A percentile compares a stretch with the other conserved stretches of the same genome.
Evolutionary conservation across 1,284 basidiomycete genomes (phyloP).

Genomic region (Leccinum fallax): DNA sequence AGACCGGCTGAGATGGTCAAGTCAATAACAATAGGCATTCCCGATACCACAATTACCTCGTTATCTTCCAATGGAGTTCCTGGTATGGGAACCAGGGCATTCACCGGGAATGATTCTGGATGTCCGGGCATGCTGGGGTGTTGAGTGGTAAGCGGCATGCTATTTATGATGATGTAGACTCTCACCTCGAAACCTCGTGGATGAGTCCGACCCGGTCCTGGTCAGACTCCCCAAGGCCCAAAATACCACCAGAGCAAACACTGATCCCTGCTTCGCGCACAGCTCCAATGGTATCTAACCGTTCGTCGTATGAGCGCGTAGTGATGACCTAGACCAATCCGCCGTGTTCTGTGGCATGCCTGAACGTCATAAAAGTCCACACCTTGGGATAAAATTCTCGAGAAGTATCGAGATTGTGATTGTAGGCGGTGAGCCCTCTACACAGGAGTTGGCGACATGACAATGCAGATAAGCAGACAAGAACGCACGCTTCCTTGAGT

Average conservation of each 20-base stretch:
- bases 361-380: constrained; percentile 4
- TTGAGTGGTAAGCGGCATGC: constrained; percentile 8
- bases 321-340: constrained; percentile 78
- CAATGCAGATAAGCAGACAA: constrained; percentile 4
- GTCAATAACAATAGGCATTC: constrained; percentile 10
- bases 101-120: constrained; percentile 98
- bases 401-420: constrained; percentile 98
- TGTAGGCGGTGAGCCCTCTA: constrained; percentile 94
- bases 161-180: constrained; percentile 9
- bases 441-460: constrained; percentile 5
- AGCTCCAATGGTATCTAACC: constrained; percentile 85
- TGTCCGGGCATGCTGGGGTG: constrained; percentile 83
- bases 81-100: constrained; percentile 84
- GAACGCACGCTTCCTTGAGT: constrained; percentile 86
- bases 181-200: constrained; percentile 89
- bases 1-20: constrained; percentile 59
- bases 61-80: constrained; percentile 76
- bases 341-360: constrained; percentile 6
- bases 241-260: constrained; percentile 96
- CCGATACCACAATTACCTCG: constrained; percentile 48
- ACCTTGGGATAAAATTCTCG: constrained; percentile 96
- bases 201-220: constrained; percentile 92
- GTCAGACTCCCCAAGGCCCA: constrained; percentile 93
- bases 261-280: constrained; percentile 96
- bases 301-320: constrained; percentile 92